A percentile compares a stretch with the other conserved stretches of the same genome.
phyloP scores from a whole-genome alignment of 768 basidiomycete species.

The Porphyrellus cyaneotinctus region DNA sequence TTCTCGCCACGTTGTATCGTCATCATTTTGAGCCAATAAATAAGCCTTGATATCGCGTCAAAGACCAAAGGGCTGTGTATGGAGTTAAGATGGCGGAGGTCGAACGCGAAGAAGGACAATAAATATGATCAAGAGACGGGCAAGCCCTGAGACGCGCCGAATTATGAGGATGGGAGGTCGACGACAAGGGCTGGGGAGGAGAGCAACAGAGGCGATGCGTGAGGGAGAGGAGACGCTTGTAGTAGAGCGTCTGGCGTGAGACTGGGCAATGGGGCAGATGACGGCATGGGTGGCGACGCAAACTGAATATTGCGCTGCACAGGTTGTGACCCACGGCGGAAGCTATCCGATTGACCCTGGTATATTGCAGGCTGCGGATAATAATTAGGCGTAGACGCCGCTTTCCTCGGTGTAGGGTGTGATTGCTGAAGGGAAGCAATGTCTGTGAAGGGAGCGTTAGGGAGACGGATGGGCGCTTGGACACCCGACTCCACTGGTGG shows the following conservation, averaged over 20 bases:
- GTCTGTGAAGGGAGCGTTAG: constrained; percentile 68
- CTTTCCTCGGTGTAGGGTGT: constrained; percentile 31
- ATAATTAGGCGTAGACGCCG: constrained; percentile 31
- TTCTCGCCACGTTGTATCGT: constrained; percentile 21
- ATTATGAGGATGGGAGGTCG: constrained; percentile 22
- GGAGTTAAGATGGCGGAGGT: constrained; percentile 4
- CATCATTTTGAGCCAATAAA: constrained; percentile 32
- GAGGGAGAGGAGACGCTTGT: constrained; percentile 23
- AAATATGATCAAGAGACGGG: constrained; percentile 27
- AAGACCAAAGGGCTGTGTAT: constrained; percentile 11
- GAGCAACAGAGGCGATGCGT: constrained; percentile 27
- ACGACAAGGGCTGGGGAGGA: constrained; percentile 21
- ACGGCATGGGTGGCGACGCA: constrained; percentile 30
- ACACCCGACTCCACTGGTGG: constrained; percentile 46
- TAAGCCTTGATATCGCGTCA: constrained; percentile 24
- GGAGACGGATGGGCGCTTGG: constrained; percentile 55
- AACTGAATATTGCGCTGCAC: constrained; percentile 26
- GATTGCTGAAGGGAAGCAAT: constrained; percentile 50
- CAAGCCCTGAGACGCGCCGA: neutral
- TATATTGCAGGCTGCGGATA: constrained; percentile 29
- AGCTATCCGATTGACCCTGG: constrained; percentile 27
- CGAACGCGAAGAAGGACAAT: constrained; percentile 25
- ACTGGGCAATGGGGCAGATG: constrained; percentile 23
- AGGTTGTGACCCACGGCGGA: constrained; percentile 33
- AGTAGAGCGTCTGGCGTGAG: constrained; percentile 24